Conservation (phyloP, 75 land plant genomes). For the Pinus taeda region DNA sequence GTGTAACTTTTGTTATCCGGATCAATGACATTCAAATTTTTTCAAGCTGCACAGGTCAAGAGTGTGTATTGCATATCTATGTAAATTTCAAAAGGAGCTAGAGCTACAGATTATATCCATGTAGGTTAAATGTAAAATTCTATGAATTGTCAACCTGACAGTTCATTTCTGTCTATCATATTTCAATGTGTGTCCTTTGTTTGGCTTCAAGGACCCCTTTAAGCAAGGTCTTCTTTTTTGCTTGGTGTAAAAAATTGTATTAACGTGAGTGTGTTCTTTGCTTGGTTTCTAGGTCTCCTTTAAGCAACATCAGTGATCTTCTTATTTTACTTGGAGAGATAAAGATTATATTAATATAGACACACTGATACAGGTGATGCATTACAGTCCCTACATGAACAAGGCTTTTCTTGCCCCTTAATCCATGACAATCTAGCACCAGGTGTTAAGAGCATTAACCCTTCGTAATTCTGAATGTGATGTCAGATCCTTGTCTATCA, state of each 20-base stretch:
- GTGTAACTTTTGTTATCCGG: not conserved
- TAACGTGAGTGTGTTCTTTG: no score
- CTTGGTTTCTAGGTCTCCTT: not conserved
- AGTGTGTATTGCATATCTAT: not conserved
- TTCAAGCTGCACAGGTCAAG: not conserved
- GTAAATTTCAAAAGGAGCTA: not conserved
- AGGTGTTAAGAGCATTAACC: no score
- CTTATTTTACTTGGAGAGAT: not conserved
- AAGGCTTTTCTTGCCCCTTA: no score
- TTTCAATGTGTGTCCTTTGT: not conserved
- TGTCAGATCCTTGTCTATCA: no score
- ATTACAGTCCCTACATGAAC: no score
- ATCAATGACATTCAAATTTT: not conserved
- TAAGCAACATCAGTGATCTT: not conserved
- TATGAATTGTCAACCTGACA: not conserved
- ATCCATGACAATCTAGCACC: no score
- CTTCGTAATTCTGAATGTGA: no score
- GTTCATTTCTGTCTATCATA: not conserved
- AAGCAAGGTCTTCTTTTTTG: no score
- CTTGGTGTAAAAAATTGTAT: no score
- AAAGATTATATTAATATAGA: no score
- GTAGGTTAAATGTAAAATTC: not conserved
- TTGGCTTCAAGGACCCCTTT: not conserved
- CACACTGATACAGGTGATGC: no score
- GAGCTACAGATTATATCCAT: not conserved